These are phyloP conservation scores for Cercis canadensis DNA, from an alignment of 306 rosid genomes.

Conservation along the genomic window DNA sequence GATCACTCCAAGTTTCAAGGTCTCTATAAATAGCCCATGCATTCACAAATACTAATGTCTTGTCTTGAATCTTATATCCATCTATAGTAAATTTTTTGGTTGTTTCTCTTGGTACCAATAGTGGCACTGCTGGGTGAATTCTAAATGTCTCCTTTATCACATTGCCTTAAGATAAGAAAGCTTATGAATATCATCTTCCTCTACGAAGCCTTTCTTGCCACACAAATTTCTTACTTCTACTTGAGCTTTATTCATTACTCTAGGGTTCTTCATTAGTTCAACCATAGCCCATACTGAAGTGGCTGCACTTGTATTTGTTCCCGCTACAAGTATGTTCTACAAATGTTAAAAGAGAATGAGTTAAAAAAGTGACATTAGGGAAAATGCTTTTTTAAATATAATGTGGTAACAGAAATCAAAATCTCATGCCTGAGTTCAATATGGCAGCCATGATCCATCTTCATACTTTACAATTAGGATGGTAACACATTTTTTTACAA, in stretches of 20 bases:
- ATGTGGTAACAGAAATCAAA: too few species aligned
- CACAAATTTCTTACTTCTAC: constrained; percentile 8
- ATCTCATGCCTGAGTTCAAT: too few species aligned
- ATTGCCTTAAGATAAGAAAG: constrained; percentile 14
- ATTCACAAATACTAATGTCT: constrained; percentile 11
- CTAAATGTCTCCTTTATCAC: constrained; percentile 32
- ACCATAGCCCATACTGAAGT: constrained; percentile 14
- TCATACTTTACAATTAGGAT: too few species aligned
- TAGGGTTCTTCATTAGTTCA: background rate
- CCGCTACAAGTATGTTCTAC: constrained; percentile 4
- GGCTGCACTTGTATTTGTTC: constrained; percentile 8
- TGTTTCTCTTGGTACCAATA: constrained; percentile 29
- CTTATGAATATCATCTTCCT: constrained; percentile 10
- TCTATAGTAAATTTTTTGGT: background rate
- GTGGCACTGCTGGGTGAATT: background rate
- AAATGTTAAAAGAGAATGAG: background rate
- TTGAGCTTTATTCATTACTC: constrained; percentile 28
- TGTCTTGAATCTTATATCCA: constrained; percentile 1
- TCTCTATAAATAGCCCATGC: constrained; percentile 15
- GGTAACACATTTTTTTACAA: too few species aligned
- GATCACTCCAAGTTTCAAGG: background rate
- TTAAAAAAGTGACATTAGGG: too few species aligned
- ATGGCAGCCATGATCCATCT: too few species aligned
- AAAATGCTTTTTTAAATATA: too few species aligned
- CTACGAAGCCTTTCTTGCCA: background rate